Conservation (phyloP, 306 rosid genomes). For the Alnus rubra region DNA sequence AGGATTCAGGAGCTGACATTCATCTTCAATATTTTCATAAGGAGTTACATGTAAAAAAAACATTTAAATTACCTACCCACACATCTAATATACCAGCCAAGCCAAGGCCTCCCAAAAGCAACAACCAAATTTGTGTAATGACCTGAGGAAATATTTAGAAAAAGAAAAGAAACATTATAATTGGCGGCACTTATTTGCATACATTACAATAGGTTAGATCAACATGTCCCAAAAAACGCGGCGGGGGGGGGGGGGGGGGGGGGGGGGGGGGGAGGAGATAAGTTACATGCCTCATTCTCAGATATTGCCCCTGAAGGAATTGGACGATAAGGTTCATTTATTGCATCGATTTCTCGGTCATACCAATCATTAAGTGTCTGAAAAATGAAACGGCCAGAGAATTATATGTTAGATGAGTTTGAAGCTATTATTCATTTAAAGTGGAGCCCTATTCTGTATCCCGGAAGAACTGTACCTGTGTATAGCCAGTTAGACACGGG, state of each 20-base stretch:
- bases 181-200: not conserved
- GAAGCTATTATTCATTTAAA: slow-evolving; percentile 18
- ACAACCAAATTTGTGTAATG: slow-evolving; percentile 91
- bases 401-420: slow-evolving; percentile 15
- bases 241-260: too few relatives aligned
- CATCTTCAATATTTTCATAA: not conserved
- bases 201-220: not conserved
- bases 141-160: slow-evolving; percentile 51
- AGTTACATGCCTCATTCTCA: slow-evolving; percentile 72
- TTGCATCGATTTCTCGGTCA: slow-evolving; percentile 96
- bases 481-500: slow-evolving; percentile 90
- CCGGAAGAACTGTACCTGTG: slow-evolving; percentile 57
- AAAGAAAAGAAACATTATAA: slow-evolving; percentile 9
- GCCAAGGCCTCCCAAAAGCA: slow-evolving; percentile 84
- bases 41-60: slow-evolving; percentile 3
- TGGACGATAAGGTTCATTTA: slow-evolving; percentile 97
- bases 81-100: slow-evolving; percentile 78
- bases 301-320: slow-evolving; percentile 97
- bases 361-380: slow-evolving; percentile 97
- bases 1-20: slow-evolving; percentile 31
- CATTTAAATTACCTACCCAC: slow-evolving; percentile 69
- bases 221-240: not conserved
- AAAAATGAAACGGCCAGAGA: slow-evolving; percentile 18
- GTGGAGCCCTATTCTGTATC: not conserved
- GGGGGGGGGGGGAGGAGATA: too few relatives aligned